These are phyloP conservation scores for Penicillium sp. DNA, from an alignment of 2,329 filamentous ascomycete species.

Conservation along the genomic window DNA sequence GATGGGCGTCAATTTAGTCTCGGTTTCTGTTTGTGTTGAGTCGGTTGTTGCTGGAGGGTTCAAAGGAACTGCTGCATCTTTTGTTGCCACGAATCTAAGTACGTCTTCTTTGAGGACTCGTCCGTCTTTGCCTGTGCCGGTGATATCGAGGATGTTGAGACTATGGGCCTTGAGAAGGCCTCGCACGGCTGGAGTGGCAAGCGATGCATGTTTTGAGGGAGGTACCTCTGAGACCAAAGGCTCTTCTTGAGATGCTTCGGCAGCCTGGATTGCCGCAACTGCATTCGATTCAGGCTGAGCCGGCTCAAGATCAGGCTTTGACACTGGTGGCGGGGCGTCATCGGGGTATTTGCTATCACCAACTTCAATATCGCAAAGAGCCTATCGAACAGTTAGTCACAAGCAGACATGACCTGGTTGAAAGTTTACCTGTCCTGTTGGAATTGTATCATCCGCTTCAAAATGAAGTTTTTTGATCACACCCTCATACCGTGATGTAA, in stretches of 20 bases:
- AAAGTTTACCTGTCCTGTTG: constrained; percentile 63
- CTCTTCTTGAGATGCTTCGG: constrained; percentile 14
- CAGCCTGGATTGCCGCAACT: constrained; percentile 9
- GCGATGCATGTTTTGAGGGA: constrained; percentile 59
- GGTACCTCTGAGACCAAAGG: constrained; percentile 8
- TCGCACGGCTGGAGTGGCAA: constrained; percentile 88
- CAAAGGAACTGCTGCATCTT: constrained; percentile 24
- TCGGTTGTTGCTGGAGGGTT: constrained; percentile 34
- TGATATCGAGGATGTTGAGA: constrained; percentile 69
- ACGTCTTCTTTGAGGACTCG: constrained; percentile 91
- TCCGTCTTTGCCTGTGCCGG: constrained; percentile 84
- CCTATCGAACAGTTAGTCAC: constrained; percentile 44
- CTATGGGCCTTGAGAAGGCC: constrained; percentile 76
- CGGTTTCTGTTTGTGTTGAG: constrained; percentile 58
- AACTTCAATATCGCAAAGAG: constrained; percentile 91
- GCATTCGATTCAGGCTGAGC: constrained; percentile 15
- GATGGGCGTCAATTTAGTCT: constrained; percentile 64
- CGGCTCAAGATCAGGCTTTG: constrained; percentile 27
- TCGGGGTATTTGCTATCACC: constrained; percentile 65
- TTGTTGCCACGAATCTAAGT: constrained; percentile 53
- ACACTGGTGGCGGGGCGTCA: constrained; percentile 40
- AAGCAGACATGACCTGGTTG: neutral
- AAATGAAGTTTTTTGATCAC: constrained; percentile 96
- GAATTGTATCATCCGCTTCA: constrained; percentile 91
- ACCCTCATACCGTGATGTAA: constrained; percentile 90